phyloP scores from a whole-genome alignment of 345 rosid species.

The Lepidium africanum region DNA sequence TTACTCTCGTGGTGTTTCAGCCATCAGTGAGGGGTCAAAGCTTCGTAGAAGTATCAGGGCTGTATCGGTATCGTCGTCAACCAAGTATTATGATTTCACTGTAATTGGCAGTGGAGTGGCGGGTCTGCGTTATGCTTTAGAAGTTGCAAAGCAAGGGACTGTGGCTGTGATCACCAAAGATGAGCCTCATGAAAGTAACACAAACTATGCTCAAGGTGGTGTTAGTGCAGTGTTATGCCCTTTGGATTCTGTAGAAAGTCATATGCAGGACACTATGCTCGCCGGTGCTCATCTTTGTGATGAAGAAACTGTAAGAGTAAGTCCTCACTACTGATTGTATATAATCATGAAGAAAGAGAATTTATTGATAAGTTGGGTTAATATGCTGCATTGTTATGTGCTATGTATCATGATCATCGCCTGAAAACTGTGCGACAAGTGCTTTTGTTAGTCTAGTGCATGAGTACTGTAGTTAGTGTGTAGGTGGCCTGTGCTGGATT shows the following conservation, averaged over 20 bases:
- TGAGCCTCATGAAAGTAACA: slow-evolving; percentile 95
- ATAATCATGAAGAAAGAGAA: not conserved
- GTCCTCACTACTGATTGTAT: slow-evolving; percentile 15
- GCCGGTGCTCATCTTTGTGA: slow-evolving; percentile 97
- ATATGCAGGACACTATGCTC: slow-evolving; percentile 89
- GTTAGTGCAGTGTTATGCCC: slow-evolving; percentile 95
- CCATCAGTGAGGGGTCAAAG: slow-evolving; percentile 28
- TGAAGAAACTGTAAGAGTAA: slow-evolving; percentile 91
- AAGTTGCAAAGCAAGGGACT: slow-evolving; percentile 85
- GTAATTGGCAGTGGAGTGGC: slow-evolving; percentile 98
- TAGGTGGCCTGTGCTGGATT: not conserved
- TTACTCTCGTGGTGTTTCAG: slow-evolving; percentile 22
- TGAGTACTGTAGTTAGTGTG: not conserved
- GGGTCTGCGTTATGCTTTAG: slow-evolving; percentile 89
- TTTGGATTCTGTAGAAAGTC: slow-evolving; percentile 94
- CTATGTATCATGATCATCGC: not conserved
- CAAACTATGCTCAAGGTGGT: slow-evolving; percentile 98
- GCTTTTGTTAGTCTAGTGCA: not conserved
- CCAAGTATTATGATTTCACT: slow-evolving; percentile 76
- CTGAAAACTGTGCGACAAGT: not conserved
- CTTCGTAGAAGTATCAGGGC: slow-evolving; percentile 17
- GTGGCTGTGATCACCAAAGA: slow-evolving; percentile 94
- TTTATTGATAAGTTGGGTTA: not conserved
- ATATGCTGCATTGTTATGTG: not conserved
- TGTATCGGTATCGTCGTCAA: slow-evolving; percentile 35